Evolutionary conservation across 2,329 filamentous ascomycete genomes (phyloP).

Genomic region (Talaromyces sp.): DNA sequence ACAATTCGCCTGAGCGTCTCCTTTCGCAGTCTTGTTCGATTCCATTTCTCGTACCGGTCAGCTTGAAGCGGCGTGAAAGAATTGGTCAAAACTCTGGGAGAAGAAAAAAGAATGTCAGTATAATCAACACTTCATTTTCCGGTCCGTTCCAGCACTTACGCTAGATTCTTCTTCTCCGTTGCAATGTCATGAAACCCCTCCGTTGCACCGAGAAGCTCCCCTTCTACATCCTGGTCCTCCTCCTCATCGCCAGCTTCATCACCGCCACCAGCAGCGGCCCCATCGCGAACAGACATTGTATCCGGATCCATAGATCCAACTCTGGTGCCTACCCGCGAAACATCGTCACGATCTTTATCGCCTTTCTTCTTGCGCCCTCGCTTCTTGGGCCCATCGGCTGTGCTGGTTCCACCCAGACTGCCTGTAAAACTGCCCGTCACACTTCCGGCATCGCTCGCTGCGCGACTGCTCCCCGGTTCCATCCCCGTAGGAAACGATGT

Average conservation of each 20-base stretch:
- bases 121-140: not conserved
- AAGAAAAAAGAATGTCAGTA: constrained; percentile 8
- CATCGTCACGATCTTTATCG: constrained; percentile 32
- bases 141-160: constrained; percentile 28
- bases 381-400: constrained; percentile 24
- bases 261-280: constrained; percentile 37
- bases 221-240: constrained; percentile 46
- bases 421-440: constrained; percentile 40
- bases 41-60: constrained; percentile 45
- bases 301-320: constrained; percentile 29
- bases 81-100: constrained; percentile 38
- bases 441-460: constrained; percentile 34
- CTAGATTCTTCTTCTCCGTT: constrained; percentile 48
- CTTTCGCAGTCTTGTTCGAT: constrained; percentile 47
- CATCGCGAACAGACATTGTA: constrained; percentile 23
- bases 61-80: constrained; percentile 45
- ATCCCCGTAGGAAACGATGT: constrained; percentile 41
- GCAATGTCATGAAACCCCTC: constrained; percentile 44
- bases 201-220: constrained; percentile 40
- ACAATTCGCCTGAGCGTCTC: constrained; percentile 52
- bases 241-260: constrained; percentile 48
- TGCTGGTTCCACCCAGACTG: constrained; percentile 33
- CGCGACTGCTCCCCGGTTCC: constrained; percentile 26
- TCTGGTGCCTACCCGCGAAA: constrained; percentile 21
- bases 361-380: constrained; percentile 34